Evolutionary conservation across 1,284 basidiomycete genomes (phyloP), one percentile per base, ranked within the genome.

Genomic region (Grifola frondosa): DNA sequence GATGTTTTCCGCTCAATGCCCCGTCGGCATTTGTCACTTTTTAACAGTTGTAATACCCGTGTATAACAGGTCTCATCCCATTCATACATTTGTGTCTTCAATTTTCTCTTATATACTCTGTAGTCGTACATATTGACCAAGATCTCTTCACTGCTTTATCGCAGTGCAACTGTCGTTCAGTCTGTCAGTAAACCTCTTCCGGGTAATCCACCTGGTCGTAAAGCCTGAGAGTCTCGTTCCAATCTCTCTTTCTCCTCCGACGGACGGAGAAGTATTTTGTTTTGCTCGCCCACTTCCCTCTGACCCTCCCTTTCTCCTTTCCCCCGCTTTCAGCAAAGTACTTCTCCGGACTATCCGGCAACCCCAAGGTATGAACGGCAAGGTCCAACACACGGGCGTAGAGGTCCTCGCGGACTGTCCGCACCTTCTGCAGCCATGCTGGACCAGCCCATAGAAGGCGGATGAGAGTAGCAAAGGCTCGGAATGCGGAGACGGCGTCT

Each of bases 181-280:
- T n/a, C 11, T 20, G 17, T 52, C 44, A 57, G 30, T 56, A 50
- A n/a, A 55, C 54, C 32, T 78, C 77, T 11, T 73, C 71, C 5
- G 82, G 83, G 56, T 85, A 88, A 62, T 89, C 85, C 6, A 87
- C 83, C 53, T 86, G 74, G 54, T 91, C 89, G 48, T 90, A 89
- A 39, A 89, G 63, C 44, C 86, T 70, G 38, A 91, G 65, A 3
- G 81, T 88, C 66, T 91, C 89, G 56, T 91, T 89, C 89, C 89
- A 92, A 56, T 92, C 90, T 51, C 88, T 75, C 65, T 92, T 92
- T 54, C 90, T 70, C 56, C 89, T 68, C 50, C 89, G 68, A 46
- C 75, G 75, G 42, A 91, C 70, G 5, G 88, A 90, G 59, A 92
- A 92, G 58, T 91, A 92, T 49, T 79, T 76, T 16, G 79, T 67